These are phyloP conservation scores for Crinitomyces ghanaensis DNA, from an alignment of 805 yeast species.

Conservation along the genomic window DNA sequence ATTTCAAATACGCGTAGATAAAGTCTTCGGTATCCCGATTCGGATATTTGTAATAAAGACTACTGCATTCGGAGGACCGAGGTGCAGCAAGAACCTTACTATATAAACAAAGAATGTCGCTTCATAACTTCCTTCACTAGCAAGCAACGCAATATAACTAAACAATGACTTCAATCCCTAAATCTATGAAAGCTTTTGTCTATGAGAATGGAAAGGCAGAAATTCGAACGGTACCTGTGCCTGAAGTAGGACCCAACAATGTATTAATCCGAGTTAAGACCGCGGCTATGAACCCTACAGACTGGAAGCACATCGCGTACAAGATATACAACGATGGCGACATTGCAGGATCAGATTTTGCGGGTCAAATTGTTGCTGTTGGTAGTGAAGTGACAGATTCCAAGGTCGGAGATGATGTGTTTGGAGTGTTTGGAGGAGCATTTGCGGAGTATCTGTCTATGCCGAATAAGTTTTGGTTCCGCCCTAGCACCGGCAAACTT, in stretches of 20 bases:
- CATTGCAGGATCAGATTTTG: slow-evolving; percentile 49
- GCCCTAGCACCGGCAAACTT: slow-evolving; percentile 28
- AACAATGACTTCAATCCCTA: slow-evolving; percentile 1
- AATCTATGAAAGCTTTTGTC: not conserved
- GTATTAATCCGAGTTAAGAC: slow-evolving; percentile 44
- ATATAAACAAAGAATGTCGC: too few relatives aligned
- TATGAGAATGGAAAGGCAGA: not conserved
- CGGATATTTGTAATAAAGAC: too few relatives aligned
- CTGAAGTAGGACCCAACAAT: not conserved
- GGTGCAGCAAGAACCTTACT: too few relatives aligned
- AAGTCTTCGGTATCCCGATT: too few relatives aligned
- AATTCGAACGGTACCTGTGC: not conserved
- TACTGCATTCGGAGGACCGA: too few relatives aligned
- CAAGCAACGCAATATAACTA: too few relatives aligned
- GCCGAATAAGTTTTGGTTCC: slow-evolving; percentile 38
- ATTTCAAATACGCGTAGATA: too few relatives aligned
- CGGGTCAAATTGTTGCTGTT: slow-evolving; percentile 44
- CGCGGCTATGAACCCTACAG: slow-evolving; percentile 57
- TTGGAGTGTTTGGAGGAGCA: slow-evolving; percentile 44
- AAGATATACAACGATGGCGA: too few relatives aligned
- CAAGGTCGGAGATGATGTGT: slow-evolving; percentile 44
- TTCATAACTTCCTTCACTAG: too few relatives aligned
- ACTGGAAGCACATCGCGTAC: slow-evolving; percentile 47
- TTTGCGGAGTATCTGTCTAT: slow-evolving; percentile 32
- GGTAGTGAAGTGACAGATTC: slow-evolving; percentile 33